Base-by-base conservation (phyloP, 495 filamentous ascomycete species). In the Penicillium canescens region DNA sequence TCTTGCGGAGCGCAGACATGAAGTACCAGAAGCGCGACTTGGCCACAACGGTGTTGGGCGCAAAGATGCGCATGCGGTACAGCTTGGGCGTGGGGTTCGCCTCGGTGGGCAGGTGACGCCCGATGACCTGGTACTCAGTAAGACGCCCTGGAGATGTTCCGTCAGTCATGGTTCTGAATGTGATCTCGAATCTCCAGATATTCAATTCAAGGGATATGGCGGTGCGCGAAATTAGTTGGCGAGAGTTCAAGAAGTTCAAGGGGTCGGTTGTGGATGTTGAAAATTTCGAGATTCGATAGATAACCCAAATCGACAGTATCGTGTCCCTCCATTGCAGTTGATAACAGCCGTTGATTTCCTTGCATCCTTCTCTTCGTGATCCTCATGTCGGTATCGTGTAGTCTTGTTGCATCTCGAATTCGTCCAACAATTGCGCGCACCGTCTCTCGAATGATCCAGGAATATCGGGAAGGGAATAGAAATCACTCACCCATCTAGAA, bases 1-100 rank as follows among this genome's bases (percentile, higher is more conserved):
- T 90, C 86, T 98, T 98, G 72, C 90, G 85, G 60, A 98, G 85
- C 84, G 96, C 95, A 79, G 88, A 90, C 71, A 98, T 78, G 87
- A 98, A 98, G 86, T 98, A 98, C 95, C 95, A 98, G 87, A 96
- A 98, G 57, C 94, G 88, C 66, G 91, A 96, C 86, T 98, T 98
- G 66, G 94, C 94, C 63, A 98, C 91, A 60, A 98, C 93, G 65
- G 85, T 82, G 79, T 98, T 98, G 59, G 92, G 91, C 55, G 94
- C 94, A 71, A 98, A 98, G 78, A 98, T 96, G 77, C 93, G 91
- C 95, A 98, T 98, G 76, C 94, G 91, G 86, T 98, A 98, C 73
- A 98, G 88, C 83, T 92, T 94, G 62, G 94, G 94, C 59, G 89
- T 90, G 63, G 92, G 89, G 79, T 95, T 94, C 64, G 88, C 82